These are phyloP conservation scores for Persicaria tinctoria DNA, from an alignment of 148 eudicot species.

Conservation along the genomic window DNA sequence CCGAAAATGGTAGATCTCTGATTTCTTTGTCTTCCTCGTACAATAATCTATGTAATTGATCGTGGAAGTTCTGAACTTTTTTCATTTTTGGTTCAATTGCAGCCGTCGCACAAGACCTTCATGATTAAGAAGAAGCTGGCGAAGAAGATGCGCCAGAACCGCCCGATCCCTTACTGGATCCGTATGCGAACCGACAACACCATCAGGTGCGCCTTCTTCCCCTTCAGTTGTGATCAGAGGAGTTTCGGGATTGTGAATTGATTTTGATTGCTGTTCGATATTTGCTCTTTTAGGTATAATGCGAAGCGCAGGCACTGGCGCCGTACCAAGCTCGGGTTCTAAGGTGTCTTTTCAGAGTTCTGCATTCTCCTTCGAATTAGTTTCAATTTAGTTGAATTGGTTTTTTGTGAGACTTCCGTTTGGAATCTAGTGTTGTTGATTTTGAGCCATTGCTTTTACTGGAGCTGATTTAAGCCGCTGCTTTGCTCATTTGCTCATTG, in stretches of 20 bases:
- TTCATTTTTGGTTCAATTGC: not conserved
- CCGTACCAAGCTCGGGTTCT: constrained; percentile 39
- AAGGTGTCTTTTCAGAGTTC: constrained; percentile 13
- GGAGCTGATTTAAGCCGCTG: not conserved
- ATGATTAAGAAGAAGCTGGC: constrained; percentile 13
- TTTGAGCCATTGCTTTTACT: not conserved
- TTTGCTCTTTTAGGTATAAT: constrained; percentile 22
- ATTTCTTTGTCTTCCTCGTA: not conserved
- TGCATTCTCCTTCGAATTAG: not conserved
- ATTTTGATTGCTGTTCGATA: not conserved
- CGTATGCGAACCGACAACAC: constrained; percentile 14
- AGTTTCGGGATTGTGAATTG: not conserved
- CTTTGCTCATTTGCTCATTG: not conserved
- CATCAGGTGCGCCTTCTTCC: not conserved
- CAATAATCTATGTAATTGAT: not conserved
- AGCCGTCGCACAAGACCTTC: constrained; percentile 16
- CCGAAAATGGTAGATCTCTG: constrained; percentile 7
- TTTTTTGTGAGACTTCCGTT: constrained; percentile 4
- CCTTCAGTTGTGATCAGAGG: not conserved
- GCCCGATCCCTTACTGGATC: constrained; percentile 14
- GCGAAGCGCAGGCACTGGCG: constrained; percentile 47
- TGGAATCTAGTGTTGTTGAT: not conserved
- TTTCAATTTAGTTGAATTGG: not conserved
- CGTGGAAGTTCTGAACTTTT: not conserved
- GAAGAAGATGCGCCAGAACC: constrained; percentile 15